phyloP scores from a whole-genome alignment of 148 eudicot species.

The Salicornia ramosissima region DNA sequence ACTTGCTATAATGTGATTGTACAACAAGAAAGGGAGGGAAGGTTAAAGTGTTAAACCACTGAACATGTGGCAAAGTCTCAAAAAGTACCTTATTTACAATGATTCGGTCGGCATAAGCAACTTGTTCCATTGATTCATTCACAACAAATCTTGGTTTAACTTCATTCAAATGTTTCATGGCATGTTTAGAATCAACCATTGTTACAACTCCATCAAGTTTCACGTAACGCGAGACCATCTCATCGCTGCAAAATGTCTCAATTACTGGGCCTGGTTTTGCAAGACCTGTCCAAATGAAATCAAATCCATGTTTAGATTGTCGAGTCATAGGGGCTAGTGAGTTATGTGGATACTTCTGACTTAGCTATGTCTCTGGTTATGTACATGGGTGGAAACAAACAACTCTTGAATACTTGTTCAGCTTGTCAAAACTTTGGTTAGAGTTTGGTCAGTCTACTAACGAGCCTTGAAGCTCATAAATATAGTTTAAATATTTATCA shows the following conservation, averaged over 20 bases:
- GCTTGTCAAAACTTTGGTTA: too few species aligned
- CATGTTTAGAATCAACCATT: slow-evolving; percentile 85
- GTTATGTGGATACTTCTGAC: background rate
- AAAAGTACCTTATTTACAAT: slow-evolving; percentile 73
- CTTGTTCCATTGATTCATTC: slow-evolving; percentile 94
- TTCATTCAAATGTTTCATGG: slow-evolving; percentile 70
- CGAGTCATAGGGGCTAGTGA: background rate
- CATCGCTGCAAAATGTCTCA: slow-evolving; percentile 90
- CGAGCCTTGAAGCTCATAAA: too few species aligned
- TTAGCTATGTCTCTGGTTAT: too few species aligned
- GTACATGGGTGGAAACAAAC: too few species aligned
- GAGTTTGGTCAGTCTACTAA: too few species aligned
- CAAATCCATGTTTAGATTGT: background rate
- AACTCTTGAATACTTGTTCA: too few species aligned
- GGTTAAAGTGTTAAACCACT: background rate
- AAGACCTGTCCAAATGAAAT: slow-evolving; percentile 56
- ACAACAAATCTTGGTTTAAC: slow-evolving; percentile 91
- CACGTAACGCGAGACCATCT: slow-evolving; percentile 65
- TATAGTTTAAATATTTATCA: too few species aligned
- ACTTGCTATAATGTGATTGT: background rate
- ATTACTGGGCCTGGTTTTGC: slow-evolving; percentile 98
- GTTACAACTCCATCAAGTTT: slow-evolving; percentile 97
- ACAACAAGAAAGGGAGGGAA: background rate
- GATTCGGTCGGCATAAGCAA: slow-evolving; percentile 94
- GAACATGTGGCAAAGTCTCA: background rate